phyloP scores from a whole-genome alignment of 208 protist genomes.

The Plasmodiophora brassicae region DNA sequence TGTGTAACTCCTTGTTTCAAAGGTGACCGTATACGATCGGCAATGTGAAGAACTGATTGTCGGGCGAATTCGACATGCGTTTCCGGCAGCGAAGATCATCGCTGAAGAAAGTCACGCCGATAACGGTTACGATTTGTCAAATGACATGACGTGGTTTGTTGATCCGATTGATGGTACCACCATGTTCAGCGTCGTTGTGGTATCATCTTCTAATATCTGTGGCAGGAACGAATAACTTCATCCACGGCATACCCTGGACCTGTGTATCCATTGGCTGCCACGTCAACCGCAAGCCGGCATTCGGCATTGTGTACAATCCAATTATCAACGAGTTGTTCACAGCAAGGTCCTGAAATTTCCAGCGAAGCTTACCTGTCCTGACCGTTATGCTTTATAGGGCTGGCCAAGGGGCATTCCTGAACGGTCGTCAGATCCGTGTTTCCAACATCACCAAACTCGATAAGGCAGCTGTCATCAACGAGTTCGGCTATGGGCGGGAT shows the following conservation, averaged over 20 bases:
- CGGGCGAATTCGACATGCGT: neutral
- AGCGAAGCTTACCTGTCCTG: neutral
- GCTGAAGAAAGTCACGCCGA: neutral
- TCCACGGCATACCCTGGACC: neutral
- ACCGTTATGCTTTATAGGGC: neutral
- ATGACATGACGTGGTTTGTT: neutral
- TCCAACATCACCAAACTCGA: neutral
- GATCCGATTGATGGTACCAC: neutral
- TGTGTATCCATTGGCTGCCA: neutral
- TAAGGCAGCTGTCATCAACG: neutral
- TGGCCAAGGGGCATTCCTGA: neutral
- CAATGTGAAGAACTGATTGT: neutral
- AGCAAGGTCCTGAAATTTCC: neutral
- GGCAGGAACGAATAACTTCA: neutral
- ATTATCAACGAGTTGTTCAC: neutral
- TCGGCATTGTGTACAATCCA: neutral
- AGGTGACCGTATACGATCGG: neutral
- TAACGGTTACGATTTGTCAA: neutral
- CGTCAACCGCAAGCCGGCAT: neutral
- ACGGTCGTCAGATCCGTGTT: neutral
- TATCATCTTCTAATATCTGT: neutral
- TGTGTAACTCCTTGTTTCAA: too few relatives aligned
- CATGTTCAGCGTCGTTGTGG: too few relatives aligned
- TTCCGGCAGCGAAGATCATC: neutral
- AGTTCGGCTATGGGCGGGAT: neutral